These are phyloP conservation scores for Fusarium pseudonygamai DNA, from an alignment of 2,329 filamentous ascomycete genomes.

Conservation along the genomic window DNA sequence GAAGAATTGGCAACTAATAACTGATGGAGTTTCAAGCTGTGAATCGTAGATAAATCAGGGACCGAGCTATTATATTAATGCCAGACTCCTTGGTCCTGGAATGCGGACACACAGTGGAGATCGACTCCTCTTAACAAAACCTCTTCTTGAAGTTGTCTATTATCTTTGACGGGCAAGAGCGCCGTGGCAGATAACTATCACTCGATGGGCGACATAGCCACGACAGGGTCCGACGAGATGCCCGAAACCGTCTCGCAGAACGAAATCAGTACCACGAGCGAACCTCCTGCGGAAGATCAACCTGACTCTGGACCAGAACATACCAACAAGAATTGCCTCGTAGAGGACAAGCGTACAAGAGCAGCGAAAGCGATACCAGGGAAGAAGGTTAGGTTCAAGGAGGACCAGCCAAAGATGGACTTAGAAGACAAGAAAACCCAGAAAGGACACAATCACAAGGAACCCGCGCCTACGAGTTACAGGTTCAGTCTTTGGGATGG, in stretches of 20 bases:
- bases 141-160: too few species aligned
- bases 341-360: background rate
- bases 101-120: accelerated
- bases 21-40: background rate
- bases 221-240: background rate
- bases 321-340: background rate
- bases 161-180: too few species aligned
- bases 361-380: background rate
- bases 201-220: background rate
- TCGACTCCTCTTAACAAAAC: accelerated
- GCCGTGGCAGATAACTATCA: background rate
- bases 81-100: accelerated
- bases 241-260: background rate
- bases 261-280: accelerated
- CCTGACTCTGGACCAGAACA: background rate
- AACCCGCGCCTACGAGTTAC: too few species aligned
- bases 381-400: background rate
- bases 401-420: background rate
- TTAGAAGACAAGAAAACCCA: background rate
- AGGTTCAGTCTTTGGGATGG: background rate
- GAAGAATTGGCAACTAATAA: background rate
- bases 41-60: background rate
- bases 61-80: background rate
- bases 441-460: accelerated
- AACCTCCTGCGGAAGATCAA: background rate